phyloP scores from a whole-genome alignment of 345 rosid species.

The Turritis glabra region DNA sequence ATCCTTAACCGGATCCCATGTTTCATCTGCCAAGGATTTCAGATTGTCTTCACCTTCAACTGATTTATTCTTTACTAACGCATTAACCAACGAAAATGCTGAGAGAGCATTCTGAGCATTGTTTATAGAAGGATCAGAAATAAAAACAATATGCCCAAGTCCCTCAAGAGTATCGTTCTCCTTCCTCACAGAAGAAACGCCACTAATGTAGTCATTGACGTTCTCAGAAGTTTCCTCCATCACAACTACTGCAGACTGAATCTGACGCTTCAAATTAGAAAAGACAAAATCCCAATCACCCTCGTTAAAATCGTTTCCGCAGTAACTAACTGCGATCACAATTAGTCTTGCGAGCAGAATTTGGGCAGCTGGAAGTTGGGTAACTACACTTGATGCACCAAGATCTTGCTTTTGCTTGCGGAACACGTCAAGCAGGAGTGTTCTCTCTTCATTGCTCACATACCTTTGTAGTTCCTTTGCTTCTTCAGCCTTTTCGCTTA shows the following conservation, averaged over 20 bases:
- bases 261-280: slow-evolving; percentile 62
- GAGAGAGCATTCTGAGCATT: slow-evolving; percentile 67
- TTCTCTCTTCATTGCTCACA: slow-evolving; percentile 58
- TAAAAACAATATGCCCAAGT: slow-evolving; percentile 53
- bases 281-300: slow-evolving; percentile 91
- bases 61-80: slow-evolving; percentile 40
- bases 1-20: slow-evolving; percentile 60
- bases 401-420: slow-evolving; percentile 67
- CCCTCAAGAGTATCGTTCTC: slow-evolving; percentile 47
- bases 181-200: slow-evolving; percentile 44
- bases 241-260: slow-evolving; percentile 84
- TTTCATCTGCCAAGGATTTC: slow-evolving; percentile 42
- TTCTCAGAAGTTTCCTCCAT: slow-evolving; percentile 90
- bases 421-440: slow-evolving; percentile 70
- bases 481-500: slow-evolving; percentile 48
- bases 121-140: slow-evolving; percentile 54
- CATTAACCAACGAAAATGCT: slow-evolving; percentile 60
- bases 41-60: slow-evolving; percentile 41
- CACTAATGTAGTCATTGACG: slow-evolving; percentile 56
- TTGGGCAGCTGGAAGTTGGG: slow-evolving; percentile 55
- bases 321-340: slow-evolving; percentile 73
- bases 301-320: slow-evolving; percentile 73
- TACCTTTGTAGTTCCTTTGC: slow-evolving; percentile 56
- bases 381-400: slow-evolving; percentile 42
- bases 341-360: slow-evolving; percentile 65